A percentile compares a stretch with the other conserved stretches of the same genome.
Evolutionary conservation across 106 monocot species (phyloP).

Genomic region (Platanthera zijinensis): DNA sequence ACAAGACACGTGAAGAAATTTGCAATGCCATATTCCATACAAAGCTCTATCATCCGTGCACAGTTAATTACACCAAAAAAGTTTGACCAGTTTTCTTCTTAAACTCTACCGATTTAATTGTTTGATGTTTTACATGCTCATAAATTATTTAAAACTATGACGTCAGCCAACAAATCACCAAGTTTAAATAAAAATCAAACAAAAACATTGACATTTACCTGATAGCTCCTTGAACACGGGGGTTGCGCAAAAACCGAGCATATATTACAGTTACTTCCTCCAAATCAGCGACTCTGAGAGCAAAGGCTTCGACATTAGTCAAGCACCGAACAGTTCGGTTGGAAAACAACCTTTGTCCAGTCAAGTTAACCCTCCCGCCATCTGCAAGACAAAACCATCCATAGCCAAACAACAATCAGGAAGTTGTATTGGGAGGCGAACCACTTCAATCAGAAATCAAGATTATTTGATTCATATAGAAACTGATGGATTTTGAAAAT

Average conservation of each 20-base stretch:
- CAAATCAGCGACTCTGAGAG: slow-evolving; percentile 51
- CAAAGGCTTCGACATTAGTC: slow-evolving; percentile 89
- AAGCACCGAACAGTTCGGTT: slow-evolving; percentile 60
- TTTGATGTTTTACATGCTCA: too few relatives aligned
- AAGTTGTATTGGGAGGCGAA: too few relatives aligned
- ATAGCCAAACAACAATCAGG: not conserved
- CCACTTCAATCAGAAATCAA: too few relatives aligned
- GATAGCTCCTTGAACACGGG: slow-evolving; percentile 80
- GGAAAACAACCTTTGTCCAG: slow-evolving; percentile 40
- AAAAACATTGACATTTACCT: slow-evolving; percentile 34
- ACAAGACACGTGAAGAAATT: too few relatives aligned
- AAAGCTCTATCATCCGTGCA: too few relatives aligned
- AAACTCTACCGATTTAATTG: too few relatives aligned
- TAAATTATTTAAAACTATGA: not conserved
- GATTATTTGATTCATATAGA: too few relatives aligned
- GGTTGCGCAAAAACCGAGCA: slow-evolving; percentile 60
- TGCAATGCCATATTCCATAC: too few relatives aligned
- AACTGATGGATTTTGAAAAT: too few relatives aligned
- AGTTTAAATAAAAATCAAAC: not conserved
- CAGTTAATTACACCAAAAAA: too few relatives aligned
- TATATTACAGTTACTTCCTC: slow-evolving; percentile 63
- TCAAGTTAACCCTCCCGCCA: slow-evolving; percentile 36
- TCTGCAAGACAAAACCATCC: slow-evolving; percentile 25
- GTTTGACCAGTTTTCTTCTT: too few relatives aligned
- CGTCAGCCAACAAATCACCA: not conserved